Percentiles rank a stretch among this genome's conserved stretches.
These are phyloP conservation scores for Pseudoneurospora amorphoporcata DNA, from an alignment of 495 filamentous ascomycete species.

Conservation along the genomic window DNA sequence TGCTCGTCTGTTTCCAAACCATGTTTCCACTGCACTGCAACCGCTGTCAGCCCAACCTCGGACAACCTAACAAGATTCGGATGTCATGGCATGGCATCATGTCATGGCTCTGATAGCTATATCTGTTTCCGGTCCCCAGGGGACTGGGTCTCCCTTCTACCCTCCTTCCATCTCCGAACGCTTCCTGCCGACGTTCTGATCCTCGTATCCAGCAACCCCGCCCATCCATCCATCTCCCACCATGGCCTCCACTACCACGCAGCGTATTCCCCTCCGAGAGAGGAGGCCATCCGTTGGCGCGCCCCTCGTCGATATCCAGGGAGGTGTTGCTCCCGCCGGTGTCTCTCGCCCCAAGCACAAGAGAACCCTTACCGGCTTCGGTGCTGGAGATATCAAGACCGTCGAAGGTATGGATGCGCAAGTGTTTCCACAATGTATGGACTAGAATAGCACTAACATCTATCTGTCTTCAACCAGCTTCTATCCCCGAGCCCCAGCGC, in stretches of 20 bases:
- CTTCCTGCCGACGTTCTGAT: not conserved
- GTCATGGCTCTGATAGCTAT: not conserved
- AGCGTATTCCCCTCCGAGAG: conserved; percentile 27
- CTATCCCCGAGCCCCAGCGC: conserved; percentile 80
- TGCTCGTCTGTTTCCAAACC: not conserved
- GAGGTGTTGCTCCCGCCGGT: conserved; percentile 62
- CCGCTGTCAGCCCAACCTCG: not conserved
- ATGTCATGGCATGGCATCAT: not conserved
- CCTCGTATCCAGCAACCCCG: not conserved
- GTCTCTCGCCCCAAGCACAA: conserved; percentile 85
- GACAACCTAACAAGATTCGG: not conserved
- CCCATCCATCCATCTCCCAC: not conserved
- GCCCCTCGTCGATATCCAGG: conserved; percentile 72
- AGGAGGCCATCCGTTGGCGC: conserved; percentile 69
- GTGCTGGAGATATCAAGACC: conserved; percentile 78
- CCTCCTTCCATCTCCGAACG: not conserved
- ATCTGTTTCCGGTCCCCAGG: not conserved
- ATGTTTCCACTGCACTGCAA: not conserved
- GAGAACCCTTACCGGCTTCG: conserved; percentile 86
- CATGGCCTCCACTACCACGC: conserved; percentile 11
- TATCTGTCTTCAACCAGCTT: conserved; percentile 27
- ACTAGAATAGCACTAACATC: conserved; percentile 5
- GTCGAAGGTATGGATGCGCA: conserved; percentile 54
- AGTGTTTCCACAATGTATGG: no score
- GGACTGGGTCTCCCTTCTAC: not conserved